Evolutionary conservation across 1,284 basidiomycete genomes (phyloP), one percentile per base, ranked within the genome.

Genomic region (Gymnopus androsaceus): DNA sequence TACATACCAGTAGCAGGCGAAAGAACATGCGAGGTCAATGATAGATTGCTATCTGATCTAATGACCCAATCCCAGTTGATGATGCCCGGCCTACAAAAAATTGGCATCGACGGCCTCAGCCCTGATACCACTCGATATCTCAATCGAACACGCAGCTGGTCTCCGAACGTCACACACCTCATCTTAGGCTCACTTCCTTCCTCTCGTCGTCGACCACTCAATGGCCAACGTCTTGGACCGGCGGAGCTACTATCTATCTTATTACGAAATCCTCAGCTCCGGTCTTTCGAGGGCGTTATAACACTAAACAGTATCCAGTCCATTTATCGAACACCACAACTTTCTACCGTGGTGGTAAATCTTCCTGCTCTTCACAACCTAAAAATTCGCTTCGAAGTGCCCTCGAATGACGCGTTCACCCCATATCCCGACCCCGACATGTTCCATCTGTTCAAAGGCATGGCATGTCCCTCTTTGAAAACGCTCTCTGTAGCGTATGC

Each of bases 261-360:
- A 17, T 50, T 36, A 8, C 48, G 15, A 38, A 50, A 50, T 38
- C 48, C 48, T 3, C 48, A 50, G 25, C 25, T 50, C 8, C 23
- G n/a, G 5, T 50, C 48, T 15, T 38, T 50, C 25, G 14, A 38
- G 23, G 33, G 21, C 1, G n/a, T 28, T 3, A 19, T 50, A 12
- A 50, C 48, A 3, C 34, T 50, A 3, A 42, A 42, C 19, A 42
- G 40, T 21, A 7, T 9, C 9, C 7, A 42, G 9, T 25, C 17
- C 5, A 42, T 42, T 19, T 19, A 42, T 42, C 17, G 21, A 8
- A 21, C 21, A 14, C 28, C 36, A 25, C 34, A 27, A 11, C 5
- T 27, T 17, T 27, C 33, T 14, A 5, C 5, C 33, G n/a, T 31
- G 23, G 11, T 27, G 8, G 15, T 27, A 3, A 30, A 17, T 50